Evolutionary conservation across 2,329 filamentous ascomycete genomes (phyloP), one percentile per base, ranked within the genome.

Genomic region (Aspergillus cejpii): DNA sequence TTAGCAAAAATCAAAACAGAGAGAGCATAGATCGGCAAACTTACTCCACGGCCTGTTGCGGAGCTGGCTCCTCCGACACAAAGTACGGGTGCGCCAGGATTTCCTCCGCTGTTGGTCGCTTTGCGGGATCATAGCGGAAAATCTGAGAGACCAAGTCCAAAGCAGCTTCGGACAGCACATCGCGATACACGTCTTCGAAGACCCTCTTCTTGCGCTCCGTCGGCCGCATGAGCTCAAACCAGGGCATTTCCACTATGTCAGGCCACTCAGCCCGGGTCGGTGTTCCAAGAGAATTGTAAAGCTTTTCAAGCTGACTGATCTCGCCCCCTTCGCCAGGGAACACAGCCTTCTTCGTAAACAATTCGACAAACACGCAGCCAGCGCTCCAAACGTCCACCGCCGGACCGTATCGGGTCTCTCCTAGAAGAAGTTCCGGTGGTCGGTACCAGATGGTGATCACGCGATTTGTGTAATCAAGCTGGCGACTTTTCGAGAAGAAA

Each of bases 381-480:
- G 92, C 92, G 60, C 89, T 95, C 92, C 92, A 98, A 27, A 98
- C 85, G 61, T 96, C 90, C 11, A 94, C 88, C 2, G 87, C 87
- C 0, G 87, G 86, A 3, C 86, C 88, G 62, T 96, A 96, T 57
- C 87, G 81, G 4, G 90, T 95, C 66, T 94, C 89, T 5, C 90
- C 90, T 1, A 95, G 77, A 0, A 95, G 73, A n/a, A 96, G 76
- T 64, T 96, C 90, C 0, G 90, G 89, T 0, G 88, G 87, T 3
- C 90, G 81, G 65, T 96, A 96, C 94, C 94, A 98, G 54, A 98
- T 96, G 2, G 92, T 98, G 62, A 98, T 95, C 57, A 98, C 94
- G 27, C 92, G 85, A 63, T 98, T 98, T 1, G 92, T 98, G 66
- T 98, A 98, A 64, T 98, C 91, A 37, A 94, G 78, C 64, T 92